Conservation (phyloP, 257 asterid species). For the Coffea eugenioides region DNA sequence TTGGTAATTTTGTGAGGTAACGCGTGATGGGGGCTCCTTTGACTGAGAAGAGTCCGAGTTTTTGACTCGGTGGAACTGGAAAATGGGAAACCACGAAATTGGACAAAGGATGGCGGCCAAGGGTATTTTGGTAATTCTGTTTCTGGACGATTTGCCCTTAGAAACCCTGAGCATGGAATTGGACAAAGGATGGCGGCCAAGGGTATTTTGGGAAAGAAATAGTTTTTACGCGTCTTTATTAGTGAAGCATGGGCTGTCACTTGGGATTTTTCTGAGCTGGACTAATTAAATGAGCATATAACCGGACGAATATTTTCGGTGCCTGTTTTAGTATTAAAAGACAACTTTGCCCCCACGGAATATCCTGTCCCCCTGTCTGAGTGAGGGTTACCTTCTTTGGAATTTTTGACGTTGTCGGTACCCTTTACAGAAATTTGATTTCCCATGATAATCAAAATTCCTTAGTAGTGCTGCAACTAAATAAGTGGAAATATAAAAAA, state of each 20-base stretch:
- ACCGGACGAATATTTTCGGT: not conserved
- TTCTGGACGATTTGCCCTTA: constrained; percentile 17
- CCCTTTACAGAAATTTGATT: not conserved
- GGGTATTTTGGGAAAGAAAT: constrained; percentile 10
- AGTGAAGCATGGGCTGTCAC: constrained; percentile 16
- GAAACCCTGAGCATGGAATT: constrained; percentile 6
- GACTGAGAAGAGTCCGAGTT: not conserved
- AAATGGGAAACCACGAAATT: not conserved
- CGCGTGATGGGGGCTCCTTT: too few relatives aligned
- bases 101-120: not conserved
- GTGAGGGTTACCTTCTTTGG: not conserved
- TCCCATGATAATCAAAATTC: not conserved
- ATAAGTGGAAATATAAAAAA: not conserved
- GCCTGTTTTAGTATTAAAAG: not conserved
- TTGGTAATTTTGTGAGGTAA: constrained; percentile 2
- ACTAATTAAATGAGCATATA: constrained; percentile 7
- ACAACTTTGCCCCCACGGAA: constrained; percentile 21
- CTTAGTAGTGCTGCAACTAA: not conserved
- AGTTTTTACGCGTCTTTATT: constrained; percentile 3
- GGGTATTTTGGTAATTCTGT: not conserved
- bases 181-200: not conserved
- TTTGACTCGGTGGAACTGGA: constrained; percentile 1
- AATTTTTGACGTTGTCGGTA: not conserved
- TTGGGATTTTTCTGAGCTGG: constrained; percentile 27
- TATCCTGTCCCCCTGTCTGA: not conserved